These are phyloP conservation scores for Taiozyma sp. DNA, from an alignment of 1,139 yeast genomes.

Conservation along the genomic window DNA sequence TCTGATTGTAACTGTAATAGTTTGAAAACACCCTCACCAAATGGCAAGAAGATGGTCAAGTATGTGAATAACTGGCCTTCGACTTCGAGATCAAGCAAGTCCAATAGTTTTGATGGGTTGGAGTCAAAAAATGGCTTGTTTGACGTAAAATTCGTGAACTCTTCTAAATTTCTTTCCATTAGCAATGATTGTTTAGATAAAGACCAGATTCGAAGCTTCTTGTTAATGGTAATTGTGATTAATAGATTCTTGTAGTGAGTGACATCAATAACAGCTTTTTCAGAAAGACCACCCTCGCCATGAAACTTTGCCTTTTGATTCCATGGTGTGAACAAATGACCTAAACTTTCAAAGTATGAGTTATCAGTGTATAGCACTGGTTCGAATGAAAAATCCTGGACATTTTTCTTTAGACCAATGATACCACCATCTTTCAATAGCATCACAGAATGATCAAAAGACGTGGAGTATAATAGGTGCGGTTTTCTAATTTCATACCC, in stretches of 20 bases:
- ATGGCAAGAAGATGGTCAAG: conserved; percentile 34
- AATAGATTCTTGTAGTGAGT: conserved; percentile 21
- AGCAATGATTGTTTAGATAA: conserved; percentile 32
- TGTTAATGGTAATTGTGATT: conserved; percentile 40
- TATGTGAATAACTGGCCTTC: conserved; percentile 9
- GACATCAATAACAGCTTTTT: conserved; percentile 28
- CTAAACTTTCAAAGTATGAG: conserved; percentile 43
- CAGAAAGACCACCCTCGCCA: conserved; percentile 21
- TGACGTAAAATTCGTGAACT: conserved; percentile 15
- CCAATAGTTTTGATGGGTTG: conserved; percentile 19
- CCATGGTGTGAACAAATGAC: conserved; percentile 26
- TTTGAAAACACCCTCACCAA: conserved; percentile 39
- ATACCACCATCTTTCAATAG: conserved; percentile 70
- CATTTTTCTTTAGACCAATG: conserved; percentile 41
- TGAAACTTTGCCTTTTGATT: conserved; percentile 9
- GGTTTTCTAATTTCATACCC: conserved; percentile 70
- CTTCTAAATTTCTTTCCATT: conserved; percentile 29
- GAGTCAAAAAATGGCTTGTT: conserved; percentile 21
- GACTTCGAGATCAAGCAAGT: conserved; percentile 5
- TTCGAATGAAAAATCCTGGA: conserved; percentile 36
- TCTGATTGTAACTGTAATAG: conserved; percentile 32
- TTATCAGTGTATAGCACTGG: conserved; percentile 51
- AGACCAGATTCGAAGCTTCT: conserved; percentile 53
- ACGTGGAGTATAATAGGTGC: conserved; percentile 43
- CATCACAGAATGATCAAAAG: conserved; percentile 40